Evolutionary conservation across 768 basidiomycete genomes (phyloP).

Genomic region (Rhizopogon roseolus): DNA sequence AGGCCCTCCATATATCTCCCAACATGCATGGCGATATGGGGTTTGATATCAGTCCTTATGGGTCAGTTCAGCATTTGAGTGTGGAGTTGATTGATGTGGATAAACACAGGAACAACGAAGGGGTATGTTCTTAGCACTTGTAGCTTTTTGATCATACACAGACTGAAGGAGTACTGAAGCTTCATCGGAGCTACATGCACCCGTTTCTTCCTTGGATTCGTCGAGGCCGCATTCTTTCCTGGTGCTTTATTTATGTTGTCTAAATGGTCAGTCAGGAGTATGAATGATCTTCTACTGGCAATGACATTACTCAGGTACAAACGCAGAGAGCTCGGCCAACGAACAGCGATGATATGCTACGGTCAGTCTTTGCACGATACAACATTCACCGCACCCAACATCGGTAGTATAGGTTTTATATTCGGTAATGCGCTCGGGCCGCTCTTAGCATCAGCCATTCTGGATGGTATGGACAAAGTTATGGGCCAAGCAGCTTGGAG

Average conservation of each 20-base stretch:
- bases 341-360: slow-evolving; percentile 64
- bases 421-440: slow-evolving; percentile 82
- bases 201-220: slow-evolving; percentile 74
- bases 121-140: slow-evolving; percentile 17
- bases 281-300: slow-evolving; percentile 36
- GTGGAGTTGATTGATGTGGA: not conserved
- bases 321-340: slow-evolving; percentile 61
- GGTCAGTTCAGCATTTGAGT: slow-evolving; percentile 27
- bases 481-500: slow-evolving; percentile 71
- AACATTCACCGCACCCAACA: not conserved
- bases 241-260: slow-evolving; percentile 43
- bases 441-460: slow-evolving; percentile 71
- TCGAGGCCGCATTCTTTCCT: slow-evolving; percentile 71
- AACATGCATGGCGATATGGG: slow-evolving; percentile 68
- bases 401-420: slow-evolving; percentile 37
- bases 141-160: not conserved
- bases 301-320: slow-evolving; percentile 63
- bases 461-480: slow-evolving; percentile 65
- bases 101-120: slow-evolving; percentile 38
- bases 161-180: slow-evolving; percentile 25
- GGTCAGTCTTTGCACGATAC: slow-evolving; percentile 16
- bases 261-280: slow-evolving; percentile 26
- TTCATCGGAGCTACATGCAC: slow-evolving; percentile 62
- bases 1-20: slow-evolving; percentile 68
- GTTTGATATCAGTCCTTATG: slow-evolving; percentile 49